Base-by-base conservation (phyloP, 164 flowering plant species). In the Piper longum region DNA sequence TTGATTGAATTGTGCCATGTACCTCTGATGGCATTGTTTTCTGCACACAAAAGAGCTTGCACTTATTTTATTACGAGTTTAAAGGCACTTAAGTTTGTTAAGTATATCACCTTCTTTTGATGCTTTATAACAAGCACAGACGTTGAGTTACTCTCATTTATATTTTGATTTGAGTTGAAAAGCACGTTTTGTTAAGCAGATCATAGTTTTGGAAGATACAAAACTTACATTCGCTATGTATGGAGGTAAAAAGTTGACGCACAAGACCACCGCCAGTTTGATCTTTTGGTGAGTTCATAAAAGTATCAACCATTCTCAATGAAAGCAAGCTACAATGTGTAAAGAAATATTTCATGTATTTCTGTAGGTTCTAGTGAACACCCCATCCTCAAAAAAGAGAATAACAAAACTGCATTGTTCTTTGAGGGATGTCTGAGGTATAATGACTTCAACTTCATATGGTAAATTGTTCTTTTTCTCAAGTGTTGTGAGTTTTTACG, bases 361-460 rank as follows among this genome's bases (percentile, higher is more conserved):
- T 69, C 40, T 69, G 73, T 84, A 92, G 98, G 93, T 92, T 51
- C 81, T 92, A 57, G 41, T 92, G 62, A 92, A 92, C 63, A 92
- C 63, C 96, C 98, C n/a, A 78, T 75, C 73, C 91, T 92, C 36
- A 69, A 74, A 71, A 85, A 79, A 81, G 87, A 79, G 74, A 73
- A 85, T 71, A 70, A 80, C 72, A 85, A 68, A 72, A 79, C 83
- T 68, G 96, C 96, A 19, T 60, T 86, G 4, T 92, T 89, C 76
- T 92, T 87, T 67, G 96, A 89, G 80, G 98, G 98, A 12, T 92
- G 98, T 67, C 63, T 92, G 59, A 89, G 98, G 96, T 92, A 77
- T 64, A 59, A n/a, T 45, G 5, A 57, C 0, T 26, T 14, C 12
- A 4, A 57, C 60, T 57, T 36, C 16, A 7, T 57, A 14, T 26